Evolutionary conservation across 2,329 filamentous ascomycete species (phyloP), one percentile per base, ranked within the genome.

Genomic region (Dothideomycetes sp.): DNA sequence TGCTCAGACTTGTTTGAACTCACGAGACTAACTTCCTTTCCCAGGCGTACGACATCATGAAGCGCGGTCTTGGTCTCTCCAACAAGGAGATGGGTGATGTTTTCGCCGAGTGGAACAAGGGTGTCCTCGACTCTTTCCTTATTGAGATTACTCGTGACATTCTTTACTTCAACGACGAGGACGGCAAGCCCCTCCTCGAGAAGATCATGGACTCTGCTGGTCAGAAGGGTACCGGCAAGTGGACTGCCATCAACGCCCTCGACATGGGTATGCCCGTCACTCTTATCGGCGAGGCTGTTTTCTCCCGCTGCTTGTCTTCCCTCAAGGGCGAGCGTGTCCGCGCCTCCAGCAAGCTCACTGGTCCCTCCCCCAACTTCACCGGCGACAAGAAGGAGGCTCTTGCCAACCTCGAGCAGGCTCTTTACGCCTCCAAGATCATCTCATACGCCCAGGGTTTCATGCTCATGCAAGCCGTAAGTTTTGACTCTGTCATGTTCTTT

Each of bases 391-490:
- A 85, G 65, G 77, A 87, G 65, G 94, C 96, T 78, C 79, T 98
- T 53, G 84, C 85, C 53, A 88, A 98, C 67, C 84, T 98, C 38
- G 91, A 98, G 76, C 91, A 98, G 75, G 91, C 89, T 52, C 79
- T 98, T 47, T 98, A 98, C 63, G 91, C 91, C 52, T 96, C 89
- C 60, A 98, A 98, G 84, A 98, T 98, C 63, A 95, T 98, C 69
- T 98, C 91, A 15, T 98, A 98, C 64, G 87, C 91, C 51, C 91
- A 98, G 72, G 91, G 91, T 63, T 98, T 98, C 79, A 96, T 96
- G 89, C 78, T 98, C 60, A 96, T 98, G 78, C 89, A 96, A 73
- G 83, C 94, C 70, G 86, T 88, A 68, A 67, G 79, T 65, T n/a
- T n/a, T n/a, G n/a, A n/a, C n/a, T n/a, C n/a, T n/a, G n/a, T n/a